Percentiles rank a stretch among this genome's conserved stretches.
Conservation (phyloP, 495 filamentous ascomycete species). For the Saxophila tyrrhenica region DNA sequence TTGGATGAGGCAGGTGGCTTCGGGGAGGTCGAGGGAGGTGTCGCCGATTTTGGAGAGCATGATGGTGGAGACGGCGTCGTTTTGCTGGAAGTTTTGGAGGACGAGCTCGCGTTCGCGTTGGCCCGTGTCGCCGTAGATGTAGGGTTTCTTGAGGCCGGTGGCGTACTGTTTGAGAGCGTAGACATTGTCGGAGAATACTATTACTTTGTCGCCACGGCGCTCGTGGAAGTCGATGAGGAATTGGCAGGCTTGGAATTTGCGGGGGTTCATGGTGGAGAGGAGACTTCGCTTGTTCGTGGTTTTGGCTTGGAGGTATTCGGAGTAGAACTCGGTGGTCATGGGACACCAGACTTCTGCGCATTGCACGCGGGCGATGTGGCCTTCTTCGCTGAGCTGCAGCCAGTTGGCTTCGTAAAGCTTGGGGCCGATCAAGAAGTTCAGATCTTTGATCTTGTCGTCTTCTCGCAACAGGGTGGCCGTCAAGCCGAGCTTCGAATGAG, state of each 20-base stretch:
- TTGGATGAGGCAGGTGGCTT: constrained; percentile 95
- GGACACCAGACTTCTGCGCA: constrained; percentile 99
- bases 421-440: constrained; percentile 95
- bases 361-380: constrained; percentile 94
- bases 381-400: constrained; percentile 96
- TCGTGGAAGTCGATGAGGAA: constrained; percentile 98
- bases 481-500: constrained; percentile 91
- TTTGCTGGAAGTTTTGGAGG: constrained; percentile 93
- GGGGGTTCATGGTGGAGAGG: constrained; percentile 94
- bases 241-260: constrained; percentile 93
- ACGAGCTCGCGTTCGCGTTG: constrained; percentile 82
- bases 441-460: constrained; percentile 94
- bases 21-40: constrained; percentile 90
- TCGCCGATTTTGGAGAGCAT: constrained; percentile 98
- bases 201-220: constrained; percentile 90
- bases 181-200: constrained; percentile 98
- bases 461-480: constrained; percentile 92
- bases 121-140: constrained; percentile 83
- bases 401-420: constrained; percentile 98
- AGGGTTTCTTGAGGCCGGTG: constrained; percentile 71
- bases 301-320: constrained; percentile 70
- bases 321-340: constrained; percentile 97
- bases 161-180: constrained; percentile 85
- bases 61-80: constrained; percentile 83
- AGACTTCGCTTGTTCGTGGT: constrained; percentile 58